Evolutionary conservation across 2,329 filamentous ascomycete species (phyloP), one percentile per base, ranked within the genome.

Genomic region (Septoria linicola): DNA sequence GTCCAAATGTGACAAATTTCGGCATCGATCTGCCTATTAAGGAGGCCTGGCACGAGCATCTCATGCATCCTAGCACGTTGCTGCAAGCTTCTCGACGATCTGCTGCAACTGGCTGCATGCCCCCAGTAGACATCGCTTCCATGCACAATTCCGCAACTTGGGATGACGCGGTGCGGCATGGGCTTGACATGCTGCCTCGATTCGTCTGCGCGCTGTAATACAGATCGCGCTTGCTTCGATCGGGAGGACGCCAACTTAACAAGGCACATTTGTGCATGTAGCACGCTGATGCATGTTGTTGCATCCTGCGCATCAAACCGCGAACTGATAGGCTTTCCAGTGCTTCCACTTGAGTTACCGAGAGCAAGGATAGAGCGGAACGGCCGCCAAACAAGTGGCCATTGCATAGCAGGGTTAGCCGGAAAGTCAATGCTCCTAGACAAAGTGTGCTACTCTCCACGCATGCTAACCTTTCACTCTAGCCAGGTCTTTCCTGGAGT

Each of bases 21-120:
- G 55, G 55, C 42, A 51, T 35, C 42, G 41, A 55, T 51, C 49
- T 42, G 50, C 39, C 51, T 35, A 49, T 39, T 54, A 51, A 55
- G 48, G 43, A 51, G 51, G 31, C 17, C 20, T 25, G 37, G 51
- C 45, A 44, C 49, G 49, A 52, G 55, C 51, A 47, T n/a, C 34
- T 37, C 20, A 20, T 36, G 41, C 45, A 53, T 47, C 49, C 55
- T 43, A 49, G 51, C 52, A 50, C 46, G 52, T 53, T 51, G 45
- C 42, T 46, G 51, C 51, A 49, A 58, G 51, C 55, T 51, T 34
- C 47, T 20, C 36, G 36, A 40, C 50, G 31, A 42, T 27, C 50
- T 47, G 36, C 42, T 45, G 49, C 49, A 40, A 41, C n/a, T 11
- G 21, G 19, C 30, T 54, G 34, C 14, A 17, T 11, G 11, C 16